Evolutionary conservation across 202 grass and related monocot species (phyloP).

Genomic region (Panicum virgatum): DNA sequence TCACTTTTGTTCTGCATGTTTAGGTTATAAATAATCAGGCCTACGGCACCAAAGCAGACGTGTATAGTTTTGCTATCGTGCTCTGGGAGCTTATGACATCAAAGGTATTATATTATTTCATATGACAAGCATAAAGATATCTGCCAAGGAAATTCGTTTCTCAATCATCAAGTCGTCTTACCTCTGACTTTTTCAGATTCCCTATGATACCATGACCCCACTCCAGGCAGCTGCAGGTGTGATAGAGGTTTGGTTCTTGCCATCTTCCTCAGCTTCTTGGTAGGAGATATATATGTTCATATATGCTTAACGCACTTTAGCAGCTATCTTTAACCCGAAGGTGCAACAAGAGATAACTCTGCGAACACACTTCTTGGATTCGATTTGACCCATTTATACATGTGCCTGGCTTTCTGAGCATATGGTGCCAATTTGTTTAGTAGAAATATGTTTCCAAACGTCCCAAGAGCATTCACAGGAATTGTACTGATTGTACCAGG

Average conservation of each 20-base stretch:
- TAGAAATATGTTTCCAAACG: too few species aligned
- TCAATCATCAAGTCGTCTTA: not conserved
- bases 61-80: conserved; percentile 80
- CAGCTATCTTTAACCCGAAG: too few species aligned
- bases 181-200: conserved; percentile 43
- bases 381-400: too few species aligned
- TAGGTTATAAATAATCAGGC: conserved; percentile 82
- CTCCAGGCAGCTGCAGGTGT: conserved; percentile 64
- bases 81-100: conserved; percentile 79
- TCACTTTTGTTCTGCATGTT: not conserved
- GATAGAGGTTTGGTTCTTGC: conserved; percentile 45
- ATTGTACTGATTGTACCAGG: conserved; percentile 32
- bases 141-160: not conserved
- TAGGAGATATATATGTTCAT: too few species aligned
- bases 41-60: conserved; percentile 70
- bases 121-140: not conserved
- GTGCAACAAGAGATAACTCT: too few species aligned
- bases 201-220: conserved; percentile 60
- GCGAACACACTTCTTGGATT: too few species aligned
- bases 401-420: too few species aligned
- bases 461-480: too few species aligned
- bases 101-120: conserved; percentile 38
- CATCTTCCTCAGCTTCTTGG: too few species aligned
- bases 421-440: too few species aligned
- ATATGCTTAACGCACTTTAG: too few species aligned